Base-by-base conservation (phyloP, 257 asterid genomes). In the Lantana camara region DNA sequence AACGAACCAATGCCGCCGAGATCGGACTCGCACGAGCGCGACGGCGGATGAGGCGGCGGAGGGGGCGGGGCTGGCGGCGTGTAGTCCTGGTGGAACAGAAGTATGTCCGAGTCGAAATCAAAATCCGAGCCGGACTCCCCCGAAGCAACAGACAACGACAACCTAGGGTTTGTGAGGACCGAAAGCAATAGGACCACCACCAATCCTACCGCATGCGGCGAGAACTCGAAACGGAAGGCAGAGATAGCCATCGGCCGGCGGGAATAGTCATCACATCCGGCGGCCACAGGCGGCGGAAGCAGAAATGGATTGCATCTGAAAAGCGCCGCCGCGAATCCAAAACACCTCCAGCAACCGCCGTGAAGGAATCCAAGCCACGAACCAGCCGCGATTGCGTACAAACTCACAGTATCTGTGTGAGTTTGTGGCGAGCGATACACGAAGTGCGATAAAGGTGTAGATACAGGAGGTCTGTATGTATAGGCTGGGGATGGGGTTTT, bases 51-150 rank as follows among this genome's bases (percentile, higher is more conserved):
- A 19, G 97, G 96, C 63, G 99, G 99, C 7, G 99, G 97, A 2
- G 99, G 97, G 3, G 96, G 95, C 9, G 99, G 99, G 14, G 99
- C 96, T 16, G 99, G 99, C 23, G 99, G 99, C 27, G 96, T 75
- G 86, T 94, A 94, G 77, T 94, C 99, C 77, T 88, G 96, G 75
- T 86, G 96, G 66, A 80, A 86, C 0, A 88, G 55, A 5, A 80
- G 38, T 4, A 63, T 50, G 66, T 91, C 96, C 60, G 86, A 79
- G 73, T 75, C 89, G 47, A 78, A 63, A 21, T 69, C 79, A 66
- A 54, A 60, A 64, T 75, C 77, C 13, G 45, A 75, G 51, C 60
- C 74, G 34, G 66, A 64, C 35, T 72, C 90, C 62, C 69, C 57
- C 22, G 32, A 60, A 34, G 78, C 74, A 23, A 5, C 4, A 73